A percentile compares a stretch with the other conserved stretches of the same genome.
These are phyloP conservation scores for Dalbergia cochinchinensis DNA, from an alignment of 306 rosid species.

Conservation along the genomic window DNA sequence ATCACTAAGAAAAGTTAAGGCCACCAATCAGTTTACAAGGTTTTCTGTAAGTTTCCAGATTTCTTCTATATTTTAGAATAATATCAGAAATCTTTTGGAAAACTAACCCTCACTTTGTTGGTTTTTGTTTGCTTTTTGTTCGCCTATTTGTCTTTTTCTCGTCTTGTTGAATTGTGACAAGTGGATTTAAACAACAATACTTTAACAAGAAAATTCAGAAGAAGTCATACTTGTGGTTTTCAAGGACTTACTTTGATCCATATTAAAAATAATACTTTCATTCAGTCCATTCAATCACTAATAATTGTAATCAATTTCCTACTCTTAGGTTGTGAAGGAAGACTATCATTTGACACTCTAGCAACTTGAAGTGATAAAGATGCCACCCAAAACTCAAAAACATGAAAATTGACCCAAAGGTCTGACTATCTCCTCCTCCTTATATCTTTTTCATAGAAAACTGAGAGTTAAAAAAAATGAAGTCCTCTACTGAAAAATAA, in stretches of 20 bases:
- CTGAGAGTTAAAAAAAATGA: neutral
- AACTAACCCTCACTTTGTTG: neutral
- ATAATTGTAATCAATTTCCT: neutral
- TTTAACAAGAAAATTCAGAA: constrained; percentile 15
- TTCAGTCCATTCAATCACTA: too few relatives aligned
- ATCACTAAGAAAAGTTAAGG: neutral
- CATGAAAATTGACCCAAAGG: constrained; percentile 35
- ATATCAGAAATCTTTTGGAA: constrained; percentile 25
- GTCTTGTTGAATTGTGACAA: neutral
- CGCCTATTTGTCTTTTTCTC: neutral
- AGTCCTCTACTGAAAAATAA: constrained; percentile 18
- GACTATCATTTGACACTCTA: constrained; percentile 31
- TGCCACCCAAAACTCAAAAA: constrained; percentile 11
- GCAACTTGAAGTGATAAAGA: constrained; percentile 16
- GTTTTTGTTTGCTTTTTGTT: neutral
- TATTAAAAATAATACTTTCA: too few relatives aligned
- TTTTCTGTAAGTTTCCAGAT: constrained; percentile 3
- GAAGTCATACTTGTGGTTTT: constrained; percentile 6
- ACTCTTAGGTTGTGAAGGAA: constrained; percentile 24
- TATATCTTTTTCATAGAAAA: constrained; percentile 1
- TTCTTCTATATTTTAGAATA: neutral
- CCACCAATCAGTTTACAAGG: neutral
- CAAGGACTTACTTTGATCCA: constrained; percentile 23
- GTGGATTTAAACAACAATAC: neutral
- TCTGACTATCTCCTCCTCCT: constrained; percentile 5